A percentile compares a stretch with the other conserved stretches of the same genome.
Conservation (phyloP, 1,139 yeast species). For the Suhomyces panamericanus region DNA sequence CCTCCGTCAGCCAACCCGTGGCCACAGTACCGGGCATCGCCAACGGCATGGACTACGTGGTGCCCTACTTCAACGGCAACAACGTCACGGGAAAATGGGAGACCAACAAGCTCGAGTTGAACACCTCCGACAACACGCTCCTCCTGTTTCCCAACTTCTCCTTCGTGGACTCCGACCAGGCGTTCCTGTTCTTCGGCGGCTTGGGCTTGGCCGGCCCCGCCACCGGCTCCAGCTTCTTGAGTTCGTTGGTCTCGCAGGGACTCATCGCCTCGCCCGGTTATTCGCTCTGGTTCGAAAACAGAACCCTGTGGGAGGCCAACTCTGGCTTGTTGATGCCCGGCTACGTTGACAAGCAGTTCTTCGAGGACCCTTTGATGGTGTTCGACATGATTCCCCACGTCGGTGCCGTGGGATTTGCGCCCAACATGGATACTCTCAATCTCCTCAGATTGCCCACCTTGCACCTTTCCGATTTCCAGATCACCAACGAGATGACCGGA, state of each 20-base stretch:
- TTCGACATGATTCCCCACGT: slow-evolving; percentile 49
- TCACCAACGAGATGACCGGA: slow-evolving; percentile 44
- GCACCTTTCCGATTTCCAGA: slow-evolving; percentile 53
- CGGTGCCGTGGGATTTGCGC: background rate
- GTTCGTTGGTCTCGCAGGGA: slow-evolving; percentile 29
- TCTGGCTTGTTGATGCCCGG: slow-evolving; percentile 57
- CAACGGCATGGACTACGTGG: slow-evolving; percentile 18
- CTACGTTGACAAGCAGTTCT: slow-evolving; percentile 51
- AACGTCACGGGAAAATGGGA: slow-evolving; percentile 27
- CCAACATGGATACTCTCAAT: background rate
- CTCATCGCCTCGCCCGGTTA: slow-evolving; percentile 52
- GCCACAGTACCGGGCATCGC: slow-evolving; percentile 8
- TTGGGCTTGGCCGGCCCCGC: slow-evolving; percentile 56
- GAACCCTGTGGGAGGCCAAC: slow-evolving; percentile 14
- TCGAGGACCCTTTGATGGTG: slow-evolving; percentile 45
- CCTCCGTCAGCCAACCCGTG: slow-evolving; percentile 9
- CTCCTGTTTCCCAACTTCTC: slow-evolving; percentile 26
- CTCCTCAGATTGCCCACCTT: slow-evolving; percentile 50
- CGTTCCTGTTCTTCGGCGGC: slow-evolving; percentile 33
- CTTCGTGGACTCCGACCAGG: slow-evolving; percentile 27
- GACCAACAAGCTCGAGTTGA: slow-evolving; percentile 5
- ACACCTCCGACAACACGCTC: slow-evolving; percentile 2
- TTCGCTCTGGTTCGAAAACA: slow-evolving; percentile 50
- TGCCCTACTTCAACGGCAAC: slow-evolving; percentile 33
- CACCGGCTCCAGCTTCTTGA: slow-evolving; percentile 44